Evolutionary conservation across 2,329 filamentous ascomycete genomes (phyloP).

Genomic region (Hymenoscyphus albidus): DNA sequence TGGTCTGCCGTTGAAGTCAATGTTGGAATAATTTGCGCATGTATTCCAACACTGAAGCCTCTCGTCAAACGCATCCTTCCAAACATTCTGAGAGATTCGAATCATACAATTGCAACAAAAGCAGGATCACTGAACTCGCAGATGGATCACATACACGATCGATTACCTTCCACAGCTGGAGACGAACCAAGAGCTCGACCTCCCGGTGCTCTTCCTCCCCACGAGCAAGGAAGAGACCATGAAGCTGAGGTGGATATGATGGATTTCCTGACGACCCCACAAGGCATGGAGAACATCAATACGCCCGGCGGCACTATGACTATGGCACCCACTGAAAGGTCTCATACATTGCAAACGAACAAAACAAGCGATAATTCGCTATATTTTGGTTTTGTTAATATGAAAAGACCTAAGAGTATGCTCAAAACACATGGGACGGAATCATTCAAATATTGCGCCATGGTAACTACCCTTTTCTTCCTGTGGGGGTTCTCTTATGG

Average conservation of each 20-base stretch:
- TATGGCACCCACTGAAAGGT: slow-evolving; percentile 13
- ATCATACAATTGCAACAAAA: slow-evolving; percentile 15
- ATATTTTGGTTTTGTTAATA: slow-evolving; percentile 76
- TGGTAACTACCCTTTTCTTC: slow-evolving; percentile 79
- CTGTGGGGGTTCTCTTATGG: slow-evolving; percentile 91
- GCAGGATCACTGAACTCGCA: slow-evolving; percentile 21
- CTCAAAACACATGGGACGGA: slow-evolving; percentile 60
- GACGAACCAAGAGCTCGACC: slow-evolving; percentile 12
- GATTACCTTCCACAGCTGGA: slow-evolving; percentile 4
- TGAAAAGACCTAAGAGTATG: slow-evolving; percentile 66
- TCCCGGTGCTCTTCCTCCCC: slow-evolving; percentile 8
- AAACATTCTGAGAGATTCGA: slow-evolving; percentile 28
- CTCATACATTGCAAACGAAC: slow-evolving; percentile 18
- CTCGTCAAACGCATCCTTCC: slow-evolving; percentile 54
- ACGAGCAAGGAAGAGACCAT: slow-evolving; percentile 16
- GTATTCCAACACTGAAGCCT: slow-evolving; percentile 86
- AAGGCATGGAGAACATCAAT: slow-evolving; percentile 8
- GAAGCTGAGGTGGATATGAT: slow-evolving; percentile 27
- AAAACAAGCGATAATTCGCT: slow-evolving; percentile 38
- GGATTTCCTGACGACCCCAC: slow-evolving; percentile 30
- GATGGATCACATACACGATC: slow-evolving; percentile 4
- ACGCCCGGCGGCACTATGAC: slow-evolving; percentile 1
- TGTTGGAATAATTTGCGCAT: slow-evolving; percentile 83
- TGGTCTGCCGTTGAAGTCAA: slow-evolving; percentile 96
- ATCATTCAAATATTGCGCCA: slow-evolving; percentile 65